Conservation (phyloP, 2,329 filamentous ascomycete genomes). For the Aureobasidium sp. region DNA sequence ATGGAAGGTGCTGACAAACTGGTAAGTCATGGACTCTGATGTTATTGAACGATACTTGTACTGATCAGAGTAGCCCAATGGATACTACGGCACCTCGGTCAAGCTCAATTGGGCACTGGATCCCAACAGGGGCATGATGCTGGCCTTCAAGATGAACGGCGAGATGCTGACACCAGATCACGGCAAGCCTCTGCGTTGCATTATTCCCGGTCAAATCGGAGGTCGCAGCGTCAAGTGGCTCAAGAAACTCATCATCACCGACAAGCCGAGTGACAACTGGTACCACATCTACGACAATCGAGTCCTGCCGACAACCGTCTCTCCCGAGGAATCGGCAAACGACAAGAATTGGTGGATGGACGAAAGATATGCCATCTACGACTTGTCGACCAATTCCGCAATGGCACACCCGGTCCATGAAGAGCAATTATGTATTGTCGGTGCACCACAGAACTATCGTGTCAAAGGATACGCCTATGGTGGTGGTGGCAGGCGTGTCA, state of each 20-base stretch:
- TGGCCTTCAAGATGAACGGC: constrained; percentile 88
- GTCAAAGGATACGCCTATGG: constrained; percentile 80
- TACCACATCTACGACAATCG: constrained; percentile 94
- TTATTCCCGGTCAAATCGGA: constrained; percentile 87
- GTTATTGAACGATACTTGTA: constrained; percentile 32
- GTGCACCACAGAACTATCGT: constrained; percentile 49
- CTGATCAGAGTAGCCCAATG: constrained; percentile 76
- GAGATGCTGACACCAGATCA: constrained; percentile 75
- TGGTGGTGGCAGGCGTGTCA: constrained; percentile 77
- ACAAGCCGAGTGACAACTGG: constrained; percentile 80
- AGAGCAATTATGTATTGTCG: constrained; percentile 52
- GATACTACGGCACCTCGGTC: constrained; percentile 79
- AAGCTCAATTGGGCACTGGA: constrained; percentile 88
- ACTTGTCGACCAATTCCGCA: constrained; percentile 80
- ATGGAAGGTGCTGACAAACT: constrained; percentile 84
- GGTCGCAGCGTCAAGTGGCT: constrained; percentile 92
- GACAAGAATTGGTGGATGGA: constrained; percentile 76
- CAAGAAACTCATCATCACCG: constrained; percentile 70
- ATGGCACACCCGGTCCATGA: constrained; percentile 74
- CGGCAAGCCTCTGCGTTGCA: constrained; percentile 71
- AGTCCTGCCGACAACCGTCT: constrained; percentile 78
- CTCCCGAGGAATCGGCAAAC: constrained; percentile 70
- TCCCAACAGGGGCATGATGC: constrained; percentile 72
- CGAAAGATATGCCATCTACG: constrained; percentile 87
- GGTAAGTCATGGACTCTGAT: too few relatives aligned